Conservation (phyloP, 805 yeast species). For the Groenewaldozyma tartarivorans region DNA sequence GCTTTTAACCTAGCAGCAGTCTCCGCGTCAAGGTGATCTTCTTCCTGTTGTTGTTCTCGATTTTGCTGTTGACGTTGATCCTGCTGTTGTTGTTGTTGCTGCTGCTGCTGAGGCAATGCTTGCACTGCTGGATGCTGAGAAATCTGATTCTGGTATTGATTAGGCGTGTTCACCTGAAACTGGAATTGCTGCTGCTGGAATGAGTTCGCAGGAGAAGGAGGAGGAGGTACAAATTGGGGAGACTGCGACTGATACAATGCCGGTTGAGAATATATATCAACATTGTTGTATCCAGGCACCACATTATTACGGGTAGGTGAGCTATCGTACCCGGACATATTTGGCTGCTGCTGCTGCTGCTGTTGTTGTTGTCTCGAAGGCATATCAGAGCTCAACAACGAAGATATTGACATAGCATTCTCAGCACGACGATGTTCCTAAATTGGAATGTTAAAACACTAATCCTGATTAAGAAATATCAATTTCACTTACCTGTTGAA, state of each 20-base stretch:
- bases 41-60: background rate
- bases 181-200: no score
- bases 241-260: background rate
- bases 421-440: constrained; percentile 4
- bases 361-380: background rate
- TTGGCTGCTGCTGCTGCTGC: no score
- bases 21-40: background rate
- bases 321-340: no score
- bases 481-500: no score
- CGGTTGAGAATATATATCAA: background rate
- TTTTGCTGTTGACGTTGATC: background rate
- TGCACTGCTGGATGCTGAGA: no score
- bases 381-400: constrained; percentile 10
- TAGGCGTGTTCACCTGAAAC: no score
- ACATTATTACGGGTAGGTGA: background rate
- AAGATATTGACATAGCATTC: constrained; percentile 16
- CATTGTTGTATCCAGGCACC: background rate
- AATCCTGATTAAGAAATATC: no score
- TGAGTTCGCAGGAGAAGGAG: background rate
- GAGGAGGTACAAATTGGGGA: background rate
- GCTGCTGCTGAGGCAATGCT: no score
- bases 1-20: background rate
- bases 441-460: no score
- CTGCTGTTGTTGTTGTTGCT: no score
- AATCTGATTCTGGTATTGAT: no score